A percentile compares a stretch with the other conserved stretches of the same genome.
Conservation (phyloP, 2,329 filamentous ascomycete genomes). For the Claviceps fusiformis region DNA sequence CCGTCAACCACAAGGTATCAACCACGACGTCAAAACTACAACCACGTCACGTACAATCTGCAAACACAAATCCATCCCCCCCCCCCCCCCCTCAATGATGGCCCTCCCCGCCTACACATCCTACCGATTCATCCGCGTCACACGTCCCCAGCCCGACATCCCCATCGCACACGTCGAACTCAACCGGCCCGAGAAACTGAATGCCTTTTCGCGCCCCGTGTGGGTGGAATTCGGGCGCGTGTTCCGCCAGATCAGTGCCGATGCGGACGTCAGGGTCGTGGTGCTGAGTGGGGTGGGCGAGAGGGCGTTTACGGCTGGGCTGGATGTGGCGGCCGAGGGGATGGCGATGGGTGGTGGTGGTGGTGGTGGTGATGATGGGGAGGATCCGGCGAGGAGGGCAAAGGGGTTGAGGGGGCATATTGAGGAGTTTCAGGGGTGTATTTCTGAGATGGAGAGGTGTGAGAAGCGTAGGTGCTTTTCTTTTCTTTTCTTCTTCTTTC, state of each 20-base stretch:
- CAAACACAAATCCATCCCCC: too few species aligned
- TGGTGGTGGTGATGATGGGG: slow-evolving; percentile 5
- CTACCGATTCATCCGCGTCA: slow-evolving; percentile 59
- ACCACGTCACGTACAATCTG: too few species aligned
- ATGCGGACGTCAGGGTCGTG: slow-evolving; percentile 61
- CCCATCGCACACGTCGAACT: slow-evolving; percentile 80
- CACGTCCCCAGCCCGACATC: slow-evolving; percentile 48
- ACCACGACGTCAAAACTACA: too few species aligned
- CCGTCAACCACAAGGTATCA: too few species aligned
- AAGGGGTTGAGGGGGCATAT: slow-evolving; percentile 53
- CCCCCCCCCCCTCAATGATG: too few species aligned
- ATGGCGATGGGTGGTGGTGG: slow-evolving; percentile 11
- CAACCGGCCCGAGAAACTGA: slow-evolving; percentile 74
- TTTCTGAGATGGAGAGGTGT: slow-evolving; percentile 67
- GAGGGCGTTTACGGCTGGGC: slow-evolving; percentile 70
- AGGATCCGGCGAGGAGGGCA: slow-evolving; percentile 53
- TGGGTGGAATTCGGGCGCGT: slow-evolving; percentile 68
- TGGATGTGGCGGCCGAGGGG: slow-evolving; percentile 45
- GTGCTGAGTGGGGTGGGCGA: slow-evolving; percentile 71
- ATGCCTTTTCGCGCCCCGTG: slow-evolving; percentile 74
- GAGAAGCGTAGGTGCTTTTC: slow-evolving; percentile 52
- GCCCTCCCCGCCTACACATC: slow-evolving; percentile 24
- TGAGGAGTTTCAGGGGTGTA: slow-evolving; percentile 64
- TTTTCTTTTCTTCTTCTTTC: too few species aligned
- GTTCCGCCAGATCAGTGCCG: slow-evolving; percentile 58